A percentile compares a stretch with the other conserved stretches of the same genome.
phyloP scores from a whole-genome alignment of 805 yeast species.

The Priceomyces medius region DNA sequence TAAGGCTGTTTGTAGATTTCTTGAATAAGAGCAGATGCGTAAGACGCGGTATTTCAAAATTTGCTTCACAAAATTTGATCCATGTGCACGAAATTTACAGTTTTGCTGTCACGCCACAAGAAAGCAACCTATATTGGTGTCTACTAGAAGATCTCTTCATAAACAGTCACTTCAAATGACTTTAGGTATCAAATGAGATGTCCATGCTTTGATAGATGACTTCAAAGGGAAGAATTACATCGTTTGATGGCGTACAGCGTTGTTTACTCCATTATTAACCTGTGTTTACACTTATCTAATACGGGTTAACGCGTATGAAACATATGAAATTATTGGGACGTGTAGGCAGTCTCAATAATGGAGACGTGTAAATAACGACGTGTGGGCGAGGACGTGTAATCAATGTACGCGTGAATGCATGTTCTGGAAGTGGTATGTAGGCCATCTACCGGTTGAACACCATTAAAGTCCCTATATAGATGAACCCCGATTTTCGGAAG shows the following conservation, averaged over 20 bases:
- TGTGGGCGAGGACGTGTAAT: constrained; percentile 1
- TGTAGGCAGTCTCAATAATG: not conserved
- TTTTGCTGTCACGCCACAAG: not conserved
- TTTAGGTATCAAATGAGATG: too few species aligned
- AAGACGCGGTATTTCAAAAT: constrained; percentile 3
- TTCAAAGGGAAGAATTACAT: too few species aligned
- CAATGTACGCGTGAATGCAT: too few species aligned
- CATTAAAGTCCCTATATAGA: too few species aligned
- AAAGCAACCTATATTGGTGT: too few species aligned
- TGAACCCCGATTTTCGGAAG: too few species aligned
- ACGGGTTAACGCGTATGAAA: constrained; percentile 2
- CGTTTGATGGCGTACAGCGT: not conserved
- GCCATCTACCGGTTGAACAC: too few species aligned
- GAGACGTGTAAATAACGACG: constrained; percentile 4
- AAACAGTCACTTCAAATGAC: too few species aligned
- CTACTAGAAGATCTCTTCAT: not conserved
- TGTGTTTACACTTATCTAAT: constrained; percentile 4
- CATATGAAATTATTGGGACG: constrained; percentile 3
- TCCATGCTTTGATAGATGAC: too few species aligned
- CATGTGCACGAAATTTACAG: not conserved
- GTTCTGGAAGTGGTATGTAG: too few species aligned
- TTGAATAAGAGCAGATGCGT: constrained; percentile 1
- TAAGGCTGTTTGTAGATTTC: not conserved
- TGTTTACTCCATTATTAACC: constrained; percentile 1
- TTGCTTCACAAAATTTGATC: constrained; percentile 1